A percentile compares a stretch with the other conserved stretches of the same genome.
phyloP scores from a whole-genome alignment of 352 stramenopile species.

The Elongisporangium anandrum region DNA sequence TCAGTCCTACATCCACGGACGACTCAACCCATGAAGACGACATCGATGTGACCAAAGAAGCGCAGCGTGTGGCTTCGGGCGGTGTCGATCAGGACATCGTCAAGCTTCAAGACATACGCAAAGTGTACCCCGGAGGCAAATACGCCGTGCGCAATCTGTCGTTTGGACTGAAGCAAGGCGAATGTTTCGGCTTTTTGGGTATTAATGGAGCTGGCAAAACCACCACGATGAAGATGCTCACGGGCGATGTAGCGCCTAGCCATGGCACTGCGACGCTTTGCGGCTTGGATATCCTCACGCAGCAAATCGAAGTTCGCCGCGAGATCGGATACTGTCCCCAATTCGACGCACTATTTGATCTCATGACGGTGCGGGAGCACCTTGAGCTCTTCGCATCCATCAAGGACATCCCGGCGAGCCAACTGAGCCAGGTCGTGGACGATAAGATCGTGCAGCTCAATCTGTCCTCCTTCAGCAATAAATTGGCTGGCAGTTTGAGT shows the following conservation, averaged over 20 bases:
- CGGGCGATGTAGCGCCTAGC: slow-evolving; percentile 61
- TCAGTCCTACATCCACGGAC: too few species aligned
- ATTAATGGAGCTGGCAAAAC: slow-evolving; percentile 94
- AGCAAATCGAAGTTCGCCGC: slow-evolving; percentile 57
- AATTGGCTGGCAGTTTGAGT: slow-evolving; percentile 60
- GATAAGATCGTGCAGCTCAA: slow-evolving; percentile 75
- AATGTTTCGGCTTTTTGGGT: slow-evolving; percentile 92
- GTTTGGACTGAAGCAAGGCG: slow-evolving; percentile 72
- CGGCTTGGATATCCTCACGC: slow-evolving; percentile 41
- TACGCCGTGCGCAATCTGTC: slow-evolving; percentile 66
- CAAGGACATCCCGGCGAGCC: slow-evolving; percentile 81
- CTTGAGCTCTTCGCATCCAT: slow-evolving; percentile 88
- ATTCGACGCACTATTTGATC: slow-evolving; percentile 79
- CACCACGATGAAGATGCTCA: slow-evolving; percentile 94
- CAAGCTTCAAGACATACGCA: slow-evolving; percentile 44
- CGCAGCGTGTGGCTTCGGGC: slow-evolving; percentile 1
- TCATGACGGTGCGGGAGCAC: slow-evolving; percentile 84
- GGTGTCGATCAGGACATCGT: slow-evolving; percentile 27
- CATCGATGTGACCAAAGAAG: slow-evolving; percentile 1
- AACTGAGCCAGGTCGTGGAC: slow-evolving; percentile 18
- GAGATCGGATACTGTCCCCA: slow-evolving; percentile 92
- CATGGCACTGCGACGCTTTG: slow-evolving; percentile 33
- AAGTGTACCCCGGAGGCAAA: slow-evolving; percentile 80
- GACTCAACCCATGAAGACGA: slow-evolving; percentile 16
- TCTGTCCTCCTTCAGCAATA: slow-evolving; percentile 65